phyloP scores from a whole-genome alignment of 192 early-diverging fungal species.

The Irineochytrium annulatum region DNA sequence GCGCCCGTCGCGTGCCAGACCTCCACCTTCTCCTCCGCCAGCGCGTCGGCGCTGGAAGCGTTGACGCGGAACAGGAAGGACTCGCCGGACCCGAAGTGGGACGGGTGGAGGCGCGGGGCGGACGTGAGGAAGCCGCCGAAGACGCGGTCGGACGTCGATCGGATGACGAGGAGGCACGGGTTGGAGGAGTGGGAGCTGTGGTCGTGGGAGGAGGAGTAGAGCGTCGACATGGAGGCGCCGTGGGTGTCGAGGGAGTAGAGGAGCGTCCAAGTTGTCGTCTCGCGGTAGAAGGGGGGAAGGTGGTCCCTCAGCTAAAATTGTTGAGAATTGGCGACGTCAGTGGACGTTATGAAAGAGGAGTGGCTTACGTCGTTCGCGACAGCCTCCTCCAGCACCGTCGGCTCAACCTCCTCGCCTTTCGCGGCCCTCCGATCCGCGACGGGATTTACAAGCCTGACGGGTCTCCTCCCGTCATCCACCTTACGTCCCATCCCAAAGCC shows the following conservation, averaged over 20 bases:
- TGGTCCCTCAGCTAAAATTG: conserved; percentile 62
- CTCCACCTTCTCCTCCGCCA: neutral
- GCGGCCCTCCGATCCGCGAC: no score
- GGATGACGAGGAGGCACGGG: conserved; percentile 31
- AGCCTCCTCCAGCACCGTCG: no score
- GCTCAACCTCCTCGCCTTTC: no score
- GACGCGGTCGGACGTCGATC: conserved; percentile 23
- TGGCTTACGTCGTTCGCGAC: no score
- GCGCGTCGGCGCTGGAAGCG: neutral
- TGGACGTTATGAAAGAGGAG: no score
- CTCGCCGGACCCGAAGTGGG: conserved; percentile 42
- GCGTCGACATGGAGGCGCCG: conserved; percentile 81
- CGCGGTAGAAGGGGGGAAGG: conserved; percentile 72
- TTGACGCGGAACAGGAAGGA: neutral
- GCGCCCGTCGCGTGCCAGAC: conserved; percentile 38
- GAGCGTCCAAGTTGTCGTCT: conserved; percentile 73
- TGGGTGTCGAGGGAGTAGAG: conserved; percentile 92
- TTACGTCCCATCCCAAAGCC: no score
- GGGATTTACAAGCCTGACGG: no score
- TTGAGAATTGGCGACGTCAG: no score
- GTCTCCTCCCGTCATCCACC: no score
- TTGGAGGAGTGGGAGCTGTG: neutral
- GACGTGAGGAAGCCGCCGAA: conserved; percentile 49
- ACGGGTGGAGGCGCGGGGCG: conserved; percentile 1
- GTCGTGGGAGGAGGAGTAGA: conserved; percentile 48